A percentile compares a stretch with the other conserved stretches of the same genome.
These are phyloP conservation scores for Rhodotorula glutinis DNA, from an alignment of 1,284 basidiomycete species.

Conservation along the genomic window DNA sequence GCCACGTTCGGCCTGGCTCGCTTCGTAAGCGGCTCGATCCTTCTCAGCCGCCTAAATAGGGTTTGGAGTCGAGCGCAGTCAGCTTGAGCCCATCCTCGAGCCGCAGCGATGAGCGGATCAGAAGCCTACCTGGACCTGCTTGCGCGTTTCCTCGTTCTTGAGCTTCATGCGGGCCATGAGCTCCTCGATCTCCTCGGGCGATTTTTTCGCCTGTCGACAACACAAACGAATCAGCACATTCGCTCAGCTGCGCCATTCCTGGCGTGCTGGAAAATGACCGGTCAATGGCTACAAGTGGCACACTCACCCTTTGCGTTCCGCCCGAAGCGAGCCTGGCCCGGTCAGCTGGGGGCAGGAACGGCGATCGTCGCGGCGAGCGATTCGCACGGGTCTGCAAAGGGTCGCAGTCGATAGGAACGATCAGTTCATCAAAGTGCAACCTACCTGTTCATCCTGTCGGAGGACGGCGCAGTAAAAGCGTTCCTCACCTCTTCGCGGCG, in stretches of 20 bases:
- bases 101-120: no score
- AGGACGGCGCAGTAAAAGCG: no score
- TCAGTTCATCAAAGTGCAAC: no score
- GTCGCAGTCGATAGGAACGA: neutral
- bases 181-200: slow-evolving; percentile 35
- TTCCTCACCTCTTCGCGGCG: neutral
- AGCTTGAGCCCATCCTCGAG: neutral
- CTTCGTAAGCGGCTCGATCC: slow-evolving; percentile 7
- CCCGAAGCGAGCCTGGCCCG: slow-evolving; percentile 4
- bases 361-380: neutral
- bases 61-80: neutral
- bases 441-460: no score
- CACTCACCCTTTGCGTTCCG: neutral
- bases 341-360: neutral
- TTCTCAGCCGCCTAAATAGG: slow-evolving; percentile 3
- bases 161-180: slow-evolving; percentile 38
- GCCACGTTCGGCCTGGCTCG: slow-evolving; percentile 2
- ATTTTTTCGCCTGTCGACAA: slow-evolving; percentile 28
- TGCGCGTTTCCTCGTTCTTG: slow-evolving; percentile 30
- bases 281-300: neutral
- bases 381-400: neutral
- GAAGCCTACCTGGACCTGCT: slow-evolving; percentile 7
- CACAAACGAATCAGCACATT: neutral
- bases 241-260: no score
- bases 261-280: no score